Evolutionary conservation across 2,329 filamentous ascomycete genomes (phyloP), one percentile per base, ranked within the genome.

Genomic region (Elsinoe necatrix): DNA sequence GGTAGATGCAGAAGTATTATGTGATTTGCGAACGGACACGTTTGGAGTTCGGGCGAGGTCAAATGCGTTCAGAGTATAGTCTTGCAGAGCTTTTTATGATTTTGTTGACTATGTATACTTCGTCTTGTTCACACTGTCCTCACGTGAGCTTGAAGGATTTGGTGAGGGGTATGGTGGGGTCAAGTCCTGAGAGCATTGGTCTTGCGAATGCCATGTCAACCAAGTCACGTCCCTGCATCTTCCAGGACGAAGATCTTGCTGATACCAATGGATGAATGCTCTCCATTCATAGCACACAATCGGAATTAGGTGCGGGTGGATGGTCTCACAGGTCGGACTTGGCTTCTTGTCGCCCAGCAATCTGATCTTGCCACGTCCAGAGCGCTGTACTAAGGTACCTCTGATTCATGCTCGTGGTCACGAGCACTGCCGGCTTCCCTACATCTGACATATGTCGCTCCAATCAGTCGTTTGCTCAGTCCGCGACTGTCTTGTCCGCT

Each of bases 401-500:
- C 27, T 29, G 4, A 29, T 4, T 29, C 4, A 29, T 29, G 9
- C 4, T 29, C 27, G 4, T 4, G 27, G 27, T 4, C 9, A 29
- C 27, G 4, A 29, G 4, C 4, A 29, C 4, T 29, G 27, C 27
- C 9, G 27, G 9, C 4, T 4, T 29, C 9, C 27, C 4, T 9
- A 29, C 27, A 9, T 29, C 27, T 29, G 12, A 4, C 34, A 29
- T 5, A 31, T 14, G 6, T 20, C 14, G 20, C 11, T 7, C 11
- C n/a, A 25, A 23, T 11, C 9, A 18, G n/a, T 16, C 11, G 12
- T 18, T 35, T 21, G 18, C 27, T 55, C 50, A 60, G 16, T 60
- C 58, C 35, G 56, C 59, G 20, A 60, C 59, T 16, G 59, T 58
- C 41, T 60, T 58, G 23, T 31, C 35, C 11, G 59, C 59, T 27